Base-by-base conservation (phyloP, 2,329 filamentous ascomycete species). In the Epichloe sibirici region DNA sequence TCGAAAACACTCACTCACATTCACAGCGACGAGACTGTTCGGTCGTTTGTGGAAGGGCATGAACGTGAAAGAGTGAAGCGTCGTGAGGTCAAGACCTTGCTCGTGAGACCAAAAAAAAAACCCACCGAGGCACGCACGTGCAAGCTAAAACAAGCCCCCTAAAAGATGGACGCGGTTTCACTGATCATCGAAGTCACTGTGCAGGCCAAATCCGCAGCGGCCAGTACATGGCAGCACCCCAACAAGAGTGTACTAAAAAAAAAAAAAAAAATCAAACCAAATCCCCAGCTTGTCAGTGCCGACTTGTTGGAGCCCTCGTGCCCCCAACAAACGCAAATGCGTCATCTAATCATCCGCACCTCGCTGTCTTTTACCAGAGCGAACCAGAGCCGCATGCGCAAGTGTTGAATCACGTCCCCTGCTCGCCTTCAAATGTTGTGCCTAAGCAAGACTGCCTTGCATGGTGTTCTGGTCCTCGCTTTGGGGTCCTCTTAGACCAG, bases 381-480 rank as follows among this genome's bases (percentile, higher is more conserved):
- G 7, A 42, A 44, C 15, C 11, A 6, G 31, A 17, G 12, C 21
- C 15, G 43, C 8, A 31, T 31, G 28, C 28, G 8, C 28, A 44
- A 44, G 39, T 44, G 21, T 28, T 13, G 37, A 9, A 40, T 44
- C 48, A 12, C 28, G 31, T 13, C 23, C 48, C 7, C 6, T 28
- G 23, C 39, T 25, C 31, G 48, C 37, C 51, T 40, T 51, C 51
- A 49, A 34, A 53, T 55, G 51, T 46, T 48, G 47, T 38, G 5
- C 48, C 17, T 38, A 44, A 38, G 39, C 45, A 48, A 49, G 34
- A 45, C 45, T 49, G 53, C 53, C 51, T 51, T 53, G 48, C 48
- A 55, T 55, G 53, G 51, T 51, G 51, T 42, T 38, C 51, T 53
- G 51, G 53, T 51, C 51, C 21, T 51, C 51, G 42, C 44, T 53